Base-by-base conservation (phyloP, 2,329 filamentous ascomycete genomes). In the Aspergillus viridinutans region DNA sequence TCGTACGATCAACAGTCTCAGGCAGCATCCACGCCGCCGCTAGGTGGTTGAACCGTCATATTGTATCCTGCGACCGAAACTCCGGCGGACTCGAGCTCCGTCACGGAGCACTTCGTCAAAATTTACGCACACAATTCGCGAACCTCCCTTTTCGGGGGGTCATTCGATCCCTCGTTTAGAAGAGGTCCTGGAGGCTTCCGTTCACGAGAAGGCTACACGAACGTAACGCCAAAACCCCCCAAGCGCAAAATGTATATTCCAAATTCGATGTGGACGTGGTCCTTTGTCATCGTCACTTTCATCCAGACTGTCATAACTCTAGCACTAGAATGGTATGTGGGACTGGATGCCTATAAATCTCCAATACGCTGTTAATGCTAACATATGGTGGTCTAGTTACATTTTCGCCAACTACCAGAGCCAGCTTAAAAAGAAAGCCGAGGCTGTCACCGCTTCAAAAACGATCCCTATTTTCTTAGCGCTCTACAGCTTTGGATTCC, bases 401-500 rank as follows among this genome's bases (percentile, higher is more conserved):
- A 85, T 96, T 50, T 99, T 97, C 70, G 92, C 83, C 62, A 85
- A 86, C 66, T 97, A 97, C 75, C 90, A 97, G 73, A 71, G 73
- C 20, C 68, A 80, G 60, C 72, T 83, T 38, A 64, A 72, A 12
- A 75, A 79, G 49, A 69, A 78, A 47, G 68, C 76, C 56, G 70
- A 76, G 29, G 61, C 67, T 20, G 68, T 72, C 51, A 77, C 72
- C 50, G 76, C 79, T 51, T 76, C 79, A 50, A 79, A 77, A 72
- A 85, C 92, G 0, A 96, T 99, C 62, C 93, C 94, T 26, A 97
- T 93, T 40, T 97, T 97, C 76, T 82, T 99, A 57, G 91, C 93
- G 25, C 85, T 99, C 49, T 96, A 97, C 80, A 96, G 97, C 73
- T 97, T 99, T 74, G 94, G 91, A 59, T 97, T 96, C 77, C 75